Evolutionary conservation across 768 basidiomycete genomes (phyloP).

Genomic region (Neoboletus brunneissimus): DNA sequence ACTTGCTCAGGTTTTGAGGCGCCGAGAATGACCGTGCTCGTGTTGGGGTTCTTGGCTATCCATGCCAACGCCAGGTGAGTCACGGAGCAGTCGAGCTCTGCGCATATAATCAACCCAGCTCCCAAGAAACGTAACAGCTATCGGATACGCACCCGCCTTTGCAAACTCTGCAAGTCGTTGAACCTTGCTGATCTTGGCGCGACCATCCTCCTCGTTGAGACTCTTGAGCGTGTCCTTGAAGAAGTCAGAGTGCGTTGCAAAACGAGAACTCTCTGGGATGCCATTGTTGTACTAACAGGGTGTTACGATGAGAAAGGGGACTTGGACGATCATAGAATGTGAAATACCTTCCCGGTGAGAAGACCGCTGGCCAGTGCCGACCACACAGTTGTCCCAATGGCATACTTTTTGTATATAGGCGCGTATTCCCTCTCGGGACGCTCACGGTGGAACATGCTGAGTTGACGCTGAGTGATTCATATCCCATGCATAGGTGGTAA

Average conservation of each 20-base stretch:
- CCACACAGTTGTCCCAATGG: constrained; percentile 51
- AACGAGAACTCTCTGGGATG: constrained; percentile 51
- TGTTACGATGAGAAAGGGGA: not conserved
- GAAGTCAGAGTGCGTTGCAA: constrained; percentile 45
- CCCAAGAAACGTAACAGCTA: not conserved
- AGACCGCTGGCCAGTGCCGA: constrained; percentile 53
- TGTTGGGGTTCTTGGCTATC: constrained; percentile 49
- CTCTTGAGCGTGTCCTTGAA: constrained; percentile 45
- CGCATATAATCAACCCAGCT: constrained; percentile 1
- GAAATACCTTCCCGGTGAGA: constrained; percentile 49
- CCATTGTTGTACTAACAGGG: constrained; percentile 44
- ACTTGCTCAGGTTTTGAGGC: constrained; percentile 49
- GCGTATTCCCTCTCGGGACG: constrained; percentile 54
- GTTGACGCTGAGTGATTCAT: not conserved
- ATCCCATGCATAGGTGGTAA: not conserved
- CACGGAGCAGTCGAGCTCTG: constrained; percentile 45
- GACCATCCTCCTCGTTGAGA: constrained; percentile 42
- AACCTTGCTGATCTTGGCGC: constrained; percentile 47
- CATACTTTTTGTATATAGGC: constrained; percentile 45
- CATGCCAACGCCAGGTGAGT: constrained; percentile 58
- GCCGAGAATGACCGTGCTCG: constrained; percentile 47
- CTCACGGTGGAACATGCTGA: constrained; percentile 52
- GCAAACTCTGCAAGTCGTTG: constrained; percentile 46
- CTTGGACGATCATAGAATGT: not conserved
- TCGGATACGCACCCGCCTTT: constrained; percentile 26